Conservation (phyloP, 2,329 filamentous ascomycete genomes). For the Metarhizium brunneum region DNA sequence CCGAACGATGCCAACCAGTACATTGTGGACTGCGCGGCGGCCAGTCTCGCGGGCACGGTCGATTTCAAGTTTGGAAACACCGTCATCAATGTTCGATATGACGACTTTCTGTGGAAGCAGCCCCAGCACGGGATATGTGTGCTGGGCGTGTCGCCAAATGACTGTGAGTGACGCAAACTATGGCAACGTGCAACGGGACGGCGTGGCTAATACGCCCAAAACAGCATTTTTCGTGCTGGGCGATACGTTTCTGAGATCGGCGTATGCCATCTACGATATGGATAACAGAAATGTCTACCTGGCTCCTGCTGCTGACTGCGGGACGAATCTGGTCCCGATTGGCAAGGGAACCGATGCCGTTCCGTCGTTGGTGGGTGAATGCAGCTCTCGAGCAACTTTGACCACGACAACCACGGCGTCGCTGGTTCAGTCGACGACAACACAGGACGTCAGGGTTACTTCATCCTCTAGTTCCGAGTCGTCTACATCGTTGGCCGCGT, state of each 20-base stretch:
- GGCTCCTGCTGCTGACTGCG: slow-evolving; percentile 19
- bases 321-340: slow-evolving; percentile 15
- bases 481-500: too few relatives aligned
- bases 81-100: slow-evolving; percentile 28
- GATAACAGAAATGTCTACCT: slow-evolving; percentile 22
- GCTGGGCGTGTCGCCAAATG: slow-evolving; percentile 25
- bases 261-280: slow-evolving; percentile 26
- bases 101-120: slow-evolving; percentile 28
- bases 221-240: slow-evolving; percentile 17
- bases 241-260: slow-evolving; percentile 28
- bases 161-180: slow-evolving; percentile 16
- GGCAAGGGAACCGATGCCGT: too few relatives aligned
- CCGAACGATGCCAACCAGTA: slow-evolving; percentile 27
- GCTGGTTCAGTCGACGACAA: too few relatives aligned
- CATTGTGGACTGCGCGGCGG: slow-evolving; percentile 31
- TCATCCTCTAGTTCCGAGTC: too few relatives aligned
- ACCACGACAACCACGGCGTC: too few relatives aligned
- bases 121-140: slow-evolving; percentile 15
- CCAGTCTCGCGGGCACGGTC: slow-evolving; percentile 23
- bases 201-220: neutral
- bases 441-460: too few relatives aligned
- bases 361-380: too few relatives aligned
- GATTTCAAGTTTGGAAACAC: slow-evolving; percentile 33
- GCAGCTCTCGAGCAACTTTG: too few relatives aligned
- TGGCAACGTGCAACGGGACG: slow-evolving; percentile 6